These are phyloP conservation scores for Pseudoscleropodium purum DNA, from an alignment of 225 moss, liverwort and hornwort genomes.

Conservation along the genomic window DNA sequence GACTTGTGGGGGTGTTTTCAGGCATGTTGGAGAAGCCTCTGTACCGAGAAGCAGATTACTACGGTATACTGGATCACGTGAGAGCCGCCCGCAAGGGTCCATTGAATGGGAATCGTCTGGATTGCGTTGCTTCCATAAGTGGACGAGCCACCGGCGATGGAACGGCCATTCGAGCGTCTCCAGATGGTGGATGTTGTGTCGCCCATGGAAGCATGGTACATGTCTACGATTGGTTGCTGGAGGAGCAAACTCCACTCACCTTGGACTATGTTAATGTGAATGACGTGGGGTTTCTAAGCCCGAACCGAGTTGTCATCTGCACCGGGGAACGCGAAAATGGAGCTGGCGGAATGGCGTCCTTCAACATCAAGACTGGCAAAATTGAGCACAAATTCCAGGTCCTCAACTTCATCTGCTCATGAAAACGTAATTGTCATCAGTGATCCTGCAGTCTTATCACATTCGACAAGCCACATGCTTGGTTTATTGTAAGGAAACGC, in stretches of 20 bases:
- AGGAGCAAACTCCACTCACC: conserved; percentile 56
- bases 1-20: not conserved
- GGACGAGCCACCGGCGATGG: conserved; percentile 61
- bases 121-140: conserved; percentile 46
- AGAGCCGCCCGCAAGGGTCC: conserved; percentile 47
- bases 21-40: conserved; percentile 53
- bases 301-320: conserved; percentile 54
- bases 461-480: not conserved
- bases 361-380: conserved; percentile 48
- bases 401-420: not conserved
- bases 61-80: conserved; percentile 52
- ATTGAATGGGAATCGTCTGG: conserved; percentile 51
- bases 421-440: not conserved
- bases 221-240: conserved; percentile 57
- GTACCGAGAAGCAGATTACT: conserved; percentile 57
- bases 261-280: conserved; percentile 60
- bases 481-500: not conserved
- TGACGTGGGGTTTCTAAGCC: conserved; percentile 52
- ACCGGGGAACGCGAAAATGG: conserved; percentile 53
- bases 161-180: conserved; percentile 47
- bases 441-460: not conserved
- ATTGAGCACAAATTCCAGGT: conserved; percentile 64
- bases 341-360: conserved; percentile 56
- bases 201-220: conserved; percentile 72
- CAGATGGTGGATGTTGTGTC: conserved; percentile 65